Evolutionary conservation across 495 filamentous ascomycete species (phyloP).

Genomic region (Endocarpon pusillum): DNA sequence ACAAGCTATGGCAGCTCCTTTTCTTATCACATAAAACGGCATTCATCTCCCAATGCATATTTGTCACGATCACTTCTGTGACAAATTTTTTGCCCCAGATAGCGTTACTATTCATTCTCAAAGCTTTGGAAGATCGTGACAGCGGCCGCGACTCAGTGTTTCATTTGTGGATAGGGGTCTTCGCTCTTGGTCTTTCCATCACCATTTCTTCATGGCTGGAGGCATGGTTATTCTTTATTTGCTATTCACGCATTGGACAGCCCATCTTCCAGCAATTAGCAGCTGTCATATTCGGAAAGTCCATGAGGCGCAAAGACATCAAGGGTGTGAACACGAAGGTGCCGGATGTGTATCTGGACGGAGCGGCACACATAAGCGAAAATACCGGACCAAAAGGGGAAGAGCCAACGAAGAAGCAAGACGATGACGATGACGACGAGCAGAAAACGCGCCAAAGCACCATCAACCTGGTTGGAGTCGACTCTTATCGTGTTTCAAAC

Average conservation of each 20-base stretch:
- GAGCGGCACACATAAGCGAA: background rate
- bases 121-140: conserved; percentile 39
- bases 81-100: conserved; percentile 54
- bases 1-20: conserved; percentile 45
- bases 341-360: background rate
- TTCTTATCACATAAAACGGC: conserved; percentile 33
- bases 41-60: conserved; percentile 34
- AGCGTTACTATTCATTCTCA: conserved; percentile 46
- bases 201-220: conserved; percentile 39
- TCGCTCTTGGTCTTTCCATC: conserved; percentile 40
- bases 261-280: conserved; percentile 54
- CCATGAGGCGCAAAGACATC: conserved; percentile 64
- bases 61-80: conserved; percentile 35
- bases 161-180: conserved; percentile 50
- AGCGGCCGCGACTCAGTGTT: conserved; percentile 20
- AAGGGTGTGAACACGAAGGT: conserved; percentile 32
- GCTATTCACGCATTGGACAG: conserved; percentile 42
- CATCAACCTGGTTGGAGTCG: conserved; percentile 66
- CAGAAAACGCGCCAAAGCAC: conserved; percentile 58
- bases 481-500: conserved; percentile 55
- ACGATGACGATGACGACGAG: conserved; percentile 30
- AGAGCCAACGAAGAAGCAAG: conserved; percentile 8
- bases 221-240: conserved; percentile 45
- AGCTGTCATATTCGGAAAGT: conserved; percentile 58
- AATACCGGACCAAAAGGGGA: conserved; percentile 3